Percentiles rank a stretch among this genome's conserved stretches.
Evolutionary conservation across 2,329 filamentous ascomycete genomes (phyloP).

Genomic region (Epichloe amarillans): DNA sequence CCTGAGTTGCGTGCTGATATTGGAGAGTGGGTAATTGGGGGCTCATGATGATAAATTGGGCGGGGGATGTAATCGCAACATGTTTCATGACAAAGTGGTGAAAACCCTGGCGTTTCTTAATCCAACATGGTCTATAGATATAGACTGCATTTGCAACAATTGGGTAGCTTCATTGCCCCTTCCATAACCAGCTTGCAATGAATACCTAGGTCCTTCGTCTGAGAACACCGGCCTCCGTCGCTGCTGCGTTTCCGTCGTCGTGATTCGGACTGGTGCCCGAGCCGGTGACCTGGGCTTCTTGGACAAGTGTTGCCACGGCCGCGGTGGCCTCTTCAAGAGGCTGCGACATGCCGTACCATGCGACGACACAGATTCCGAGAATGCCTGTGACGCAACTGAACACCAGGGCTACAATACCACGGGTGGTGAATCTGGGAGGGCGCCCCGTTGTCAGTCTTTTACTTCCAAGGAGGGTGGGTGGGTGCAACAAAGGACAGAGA

Average conservation of each 20-base stretch:
- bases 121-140: too few species aligned
- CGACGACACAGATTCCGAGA: slow-evolving; percentile 52
- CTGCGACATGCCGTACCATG: slow-evolving; percentile 43
- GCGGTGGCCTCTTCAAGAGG: slow-evolving; percentile 5
- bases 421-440: slow-evolving; percentile 44
- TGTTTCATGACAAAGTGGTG: too few species aligned
- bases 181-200: neutral
- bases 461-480: neutral
- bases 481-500: neutral
- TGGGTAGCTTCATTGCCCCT: too few species aligned
- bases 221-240: neutral
- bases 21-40: too few species aligned
- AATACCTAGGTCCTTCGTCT: neutral
- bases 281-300: neutral
- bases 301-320: slow-evolving; percentile 4
- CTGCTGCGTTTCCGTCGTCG: neutral
- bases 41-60: too few species aligned
- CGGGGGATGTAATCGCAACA: too few species aligned
- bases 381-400: slow-evolving; percentile 59
- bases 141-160: too few species aligned
- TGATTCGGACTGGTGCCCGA: neutral
- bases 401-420: slow-evolving; percentile 60
- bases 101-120: too few species aligned
- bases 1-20: too few species aligned
- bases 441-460: slow-evolving; percentile 2